Evolutionary conservation across 169 alveolate species (phyloP).

Genomic region (Condylostoma magnum): DNA sequence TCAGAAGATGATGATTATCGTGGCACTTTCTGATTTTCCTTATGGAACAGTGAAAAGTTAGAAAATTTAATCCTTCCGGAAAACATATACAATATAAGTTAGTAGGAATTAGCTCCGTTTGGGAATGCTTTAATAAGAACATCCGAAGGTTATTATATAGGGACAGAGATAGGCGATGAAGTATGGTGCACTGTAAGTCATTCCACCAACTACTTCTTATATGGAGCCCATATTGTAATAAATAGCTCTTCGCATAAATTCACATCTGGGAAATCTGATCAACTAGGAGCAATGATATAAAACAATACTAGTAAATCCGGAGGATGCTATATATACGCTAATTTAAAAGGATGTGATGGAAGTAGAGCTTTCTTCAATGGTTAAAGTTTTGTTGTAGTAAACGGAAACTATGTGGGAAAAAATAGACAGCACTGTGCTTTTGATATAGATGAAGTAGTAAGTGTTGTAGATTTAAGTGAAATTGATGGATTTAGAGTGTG

Average conservation of each 20-base stretch:
- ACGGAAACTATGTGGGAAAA: conserved; percentile 69
- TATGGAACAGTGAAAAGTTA: conserved; percentile 63
- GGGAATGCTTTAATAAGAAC: conserved; percentile 60
- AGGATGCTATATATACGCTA: conserved; percentile 75
- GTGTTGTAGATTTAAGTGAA: conserved; percentile 70
- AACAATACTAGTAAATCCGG: conserved; percentile 56
- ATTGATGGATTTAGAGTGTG: conserved; percentile 48
- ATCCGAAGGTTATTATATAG: conserved; percentile 49
- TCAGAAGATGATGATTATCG: conserved; percentile 85
- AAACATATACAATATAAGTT: conserved; percentile 34
- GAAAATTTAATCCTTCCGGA: conserved; percentile 59
- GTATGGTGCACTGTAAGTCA: conserved; percentile 77
- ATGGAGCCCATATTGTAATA: conserved; percentile 80
- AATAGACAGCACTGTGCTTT: conserved; percentile 31
- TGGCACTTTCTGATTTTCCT: conserved; percentile 80
- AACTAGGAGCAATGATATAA: conserved; percentile 44
- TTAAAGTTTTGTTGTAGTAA: conserved; percentile 58
- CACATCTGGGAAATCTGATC: conserved; percentile 44
- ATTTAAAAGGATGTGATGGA: conserved; percentile 85
- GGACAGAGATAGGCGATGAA: conserved; percentile 85
- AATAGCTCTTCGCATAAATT: conserved; percentile 78
- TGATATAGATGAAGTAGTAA: conserved; percentile 46
- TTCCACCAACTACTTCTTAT: conserved; percentile 43
- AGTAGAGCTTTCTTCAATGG: conserved; percentile 79
- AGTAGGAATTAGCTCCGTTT: conserved; percentile 50